A percentile compares a stretch with the other conserved stretches of the same genome.
Evolutionary conservation across 2,329 filamentous ascomycete genomes (phyloP).

Genomic region (Sclerotinia borealis): DNA sequence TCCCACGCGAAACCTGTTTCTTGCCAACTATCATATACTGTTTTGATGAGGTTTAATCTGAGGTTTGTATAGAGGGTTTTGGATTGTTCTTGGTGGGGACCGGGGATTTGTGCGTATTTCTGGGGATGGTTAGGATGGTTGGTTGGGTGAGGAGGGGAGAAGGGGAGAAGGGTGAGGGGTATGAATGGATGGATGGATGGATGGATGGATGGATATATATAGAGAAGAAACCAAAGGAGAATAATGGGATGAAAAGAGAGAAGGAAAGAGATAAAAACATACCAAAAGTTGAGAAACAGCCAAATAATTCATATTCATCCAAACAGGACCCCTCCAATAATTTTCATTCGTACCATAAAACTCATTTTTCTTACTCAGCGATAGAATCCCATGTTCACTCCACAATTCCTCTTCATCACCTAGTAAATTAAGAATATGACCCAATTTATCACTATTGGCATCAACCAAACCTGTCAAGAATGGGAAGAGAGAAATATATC

Average conservation of each 20-base stretch:
- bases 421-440: constrained; percentile 70
- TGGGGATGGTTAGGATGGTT: constrained; percentile 23
- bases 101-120: constrained; percentile 53
- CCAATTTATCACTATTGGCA: constrained; percentile 67
- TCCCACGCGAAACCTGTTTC: constrained; percentile 97
- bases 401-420: constrained; percentile 81
- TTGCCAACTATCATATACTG: constrained; percentile 81
- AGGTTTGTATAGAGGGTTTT: constrained; percentile 69
- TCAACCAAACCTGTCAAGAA: constrained; percentile 79
- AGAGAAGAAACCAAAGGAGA: too few species aligned
- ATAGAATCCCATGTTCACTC: constrained; percentile 82
- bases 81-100: constrained; percentile 64
- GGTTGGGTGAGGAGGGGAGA: neutral
- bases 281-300: constrained; percentile 72
- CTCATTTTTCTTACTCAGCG: constrained; percentile 74
- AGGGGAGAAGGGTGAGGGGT: neutral
- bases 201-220: too few species aligned
- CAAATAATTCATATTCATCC: constrained; percentile 96
- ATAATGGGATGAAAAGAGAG: too few species aligned
- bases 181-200: too few species aligned
- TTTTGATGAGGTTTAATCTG: constrained; percentile 79
- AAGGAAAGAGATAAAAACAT: constrained; percentile 36
- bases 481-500: constrained; percentile 89
- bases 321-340: constrained; percentile 92
- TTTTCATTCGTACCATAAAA: constrained; percentile 90